phyloP scores from a whole-genome alignment of 2,329 filamentous ascomycete species.

The Metarhizium album region DNA sequence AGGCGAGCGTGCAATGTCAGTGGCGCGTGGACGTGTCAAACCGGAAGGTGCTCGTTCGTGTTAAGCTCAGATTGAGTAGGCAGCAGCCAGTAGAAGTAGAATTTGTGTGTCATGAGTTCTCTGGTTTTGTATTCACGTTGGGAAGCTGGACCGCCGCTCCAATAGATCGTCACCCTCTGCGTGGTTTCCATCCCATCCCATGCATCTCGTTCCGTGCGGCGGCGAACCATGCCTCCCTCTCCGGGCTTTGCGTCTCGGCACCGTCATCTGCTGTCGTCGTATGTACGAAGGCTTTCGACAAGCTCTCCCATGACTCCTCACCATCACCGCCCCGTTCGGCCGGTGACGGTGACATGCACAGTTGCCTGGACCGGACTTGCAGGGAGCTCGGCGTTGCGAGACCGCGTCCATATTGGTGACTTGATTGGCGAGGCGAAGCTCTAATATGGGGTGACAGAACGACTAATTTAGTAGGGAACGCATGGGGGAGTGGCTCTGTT shows the following conservation, averaged over 20 bases:
- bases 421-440: slow-evolving; percentile 1
- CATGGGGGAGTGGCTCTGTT: background rate
- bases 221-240: background rate
- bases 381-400: slow-evolving; percentile 6
- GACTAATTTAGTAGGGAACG: background rate
- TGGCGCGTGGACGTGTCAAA: no score
- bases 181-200: background rate
- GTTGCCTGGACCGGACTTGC: slow-evolving; percentile 4
- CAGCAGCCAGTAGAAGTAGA: background rate
- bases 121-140: slow-evolving; percentile 2
- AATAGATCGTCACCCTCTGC: background rate
- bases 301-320: background rate
- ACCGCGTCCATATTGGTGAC: background rate
- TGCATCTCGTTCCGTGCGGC: background rate
- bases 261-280: background rate
- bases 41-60: background rate
- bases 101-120: slow-evolving; percentile 2
- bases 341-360: slow-evolving; percentile 1
- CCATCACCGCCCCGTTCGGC: slow-evolving; percentile 1
- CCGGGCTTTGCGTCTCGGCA: background rate
- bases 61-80: background rate
- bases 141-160: background rate
- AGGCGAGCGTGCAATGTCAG: background rate
- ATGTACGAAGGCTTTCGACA: background rate
- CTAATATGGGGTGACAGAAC: background rate